phyloP scores from a whole-genome alignment of 192 early-diverging fungal genomes.

The Tieghemiomyces parasiticus region DNA sequence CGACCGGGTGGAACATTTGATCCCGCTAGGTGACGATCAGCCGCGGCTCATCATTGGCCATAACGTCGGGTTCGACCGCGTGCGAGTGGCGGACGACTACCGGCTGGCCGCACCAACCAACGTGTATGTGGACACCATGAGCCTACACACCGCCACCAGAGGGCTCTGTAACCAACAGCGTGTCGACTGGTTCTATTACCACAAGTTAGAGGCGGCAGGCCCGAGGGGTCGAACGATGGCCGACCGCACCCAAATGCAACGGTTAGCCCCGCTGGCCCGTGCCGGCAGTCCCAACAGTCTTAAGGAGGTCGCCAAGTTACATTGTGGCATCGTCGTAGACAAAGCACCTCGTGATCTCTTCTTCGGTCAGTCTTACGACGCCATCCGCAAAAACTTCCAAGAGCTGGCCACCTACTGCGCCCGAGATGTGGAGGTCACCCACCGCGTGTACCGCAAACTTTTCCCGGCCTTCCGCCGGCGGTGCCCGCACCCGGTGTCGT shows the following conservation, averaged over 20 bases:
- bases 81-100: conserved; percentile 80
- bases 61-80: conserved; percentile 85
- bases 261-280: conserved; percentile 28
- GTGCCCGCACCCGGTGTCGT: conserved; percentile 89
- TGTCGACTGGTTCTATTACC: conserved; percentile 53
- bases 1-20: conserved; percentile 32
- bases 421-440: conserved; percentile 66
- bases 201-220: conserved; percentile 28
- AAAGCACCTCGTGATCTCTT: conserved; percentile 46
- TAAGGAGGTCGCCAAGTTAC: conserved; percentile 58
- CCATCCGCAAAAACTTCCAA: conserved; percentile 48
- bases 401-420: conserved; percentile 71
- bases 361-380: conserved; percentile 35
- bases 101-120: conserved; percentile 31
- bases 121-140: conserved; percentile 84
- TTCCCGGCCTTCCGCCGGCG: conserved; percentile 55
- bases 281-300: conserved; percentile 60
- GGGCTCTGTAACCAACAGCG: conserved; percentile 87
- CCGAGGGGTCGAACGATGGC: neutral
- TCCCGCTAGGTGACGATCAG: conserved; percentile 40
- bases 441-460: conserved; percentile 47
- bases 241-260: conserved; percentile 7
- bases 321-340: conserved; percentile 51
- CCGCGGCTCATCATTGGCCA: conserved; percentile 69
- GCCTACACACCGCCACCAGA: conserved; percentile 73